These are phyloP conservation scores for Gnaphalium uliginosum DNA, from an alignment of 129 eudicot species.

Conservation along the genomic window DNA sequence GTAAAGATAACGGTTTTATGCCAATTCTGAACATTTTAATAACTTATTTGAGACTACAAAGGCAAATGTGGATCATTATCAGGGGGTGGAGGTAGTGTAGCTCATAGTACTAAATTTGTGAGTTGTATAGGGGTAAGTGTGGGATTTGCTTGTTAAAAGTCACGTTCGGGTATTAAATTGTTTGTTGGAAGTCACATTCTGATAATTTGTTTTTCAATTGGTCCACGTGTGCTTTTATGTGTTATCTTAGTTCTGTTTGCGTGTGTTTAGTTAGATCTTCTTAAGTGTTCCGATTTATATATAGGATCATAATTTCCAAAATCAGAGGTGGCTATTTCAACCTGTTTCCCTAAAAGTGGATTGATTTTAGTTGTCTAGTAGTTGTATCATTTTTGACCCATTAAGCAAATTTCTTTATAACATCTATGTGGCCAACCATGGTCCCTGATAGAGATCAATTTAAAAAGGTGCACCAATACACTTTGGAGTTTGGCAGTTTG, in stretches of 20 bases:
- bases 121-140: background rate
- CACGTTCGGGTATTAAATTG: background rate
- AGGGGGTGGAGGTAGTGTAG: background rate
- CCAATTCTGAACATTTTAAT: background rate
- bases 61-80: background rate
- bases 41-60: background rate
- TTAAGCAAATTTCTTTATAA: background rate
- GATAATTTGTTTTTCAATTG: background rate
- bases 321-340: background rate
- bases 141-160: background rate
- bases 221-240: slow-evolving; percentile 9
- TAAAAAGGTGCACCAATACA: background rate
- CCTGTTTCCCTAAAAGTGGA: background rate
- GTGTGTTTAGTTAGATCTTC: background rate
- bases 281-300: background rate
- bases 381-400: background rate
- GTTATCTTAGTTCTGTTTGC: background rate
- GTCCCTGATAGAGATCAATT: background rate
- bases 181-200: background rate
- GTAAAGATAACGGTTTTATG: background rate
- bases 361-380: background rate
- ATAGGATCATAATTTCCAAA: background rate
- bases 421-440: background rate
- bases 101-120: background rate
- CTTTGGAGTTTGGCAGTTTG: background rate